Conservation (phyloP, 176 grass and related monocot genomes). For the Alopecurus myosuroides region DNA sequence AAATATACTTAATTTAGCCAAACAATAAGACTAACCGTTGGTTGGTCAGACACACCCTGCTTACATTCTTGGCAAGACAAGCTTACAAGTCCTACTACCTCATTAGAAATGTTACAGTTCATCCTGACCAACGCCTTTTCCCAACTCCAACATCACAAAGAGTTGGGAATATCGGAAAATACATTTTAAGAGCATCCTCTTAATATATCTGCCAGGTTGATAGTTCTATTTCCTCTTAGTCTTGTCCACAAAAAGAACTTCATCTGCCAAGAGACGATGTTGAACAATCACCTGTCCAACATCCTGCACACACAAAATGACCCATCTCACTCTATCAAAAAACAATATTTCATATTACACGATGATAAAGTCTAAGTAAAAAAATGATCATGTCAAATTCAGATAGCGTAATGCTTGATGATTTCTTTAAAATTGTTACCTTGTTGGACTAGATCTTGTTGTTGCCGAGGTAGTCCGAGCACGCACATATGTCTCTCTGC, state of each 20-base stretch:
- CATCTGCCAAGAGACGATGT: slow-evolving; percentile 82
- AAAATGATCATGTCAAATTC: not conserved
- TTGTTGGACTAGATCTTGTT: slow-evolving; percentile 97
- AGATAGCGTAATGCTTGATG: not conserved
- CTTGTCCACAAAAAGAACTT: slow-evolving; percentile 72
- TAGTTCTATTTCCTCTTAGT: slow-evolving; percentile 31
- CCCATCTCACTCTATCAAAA: not conserved
- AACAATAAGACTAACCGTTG: no score
- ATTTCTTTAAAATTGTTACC: slow-evolving; percentile 23
- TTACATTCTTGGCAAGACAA: slow-evolving; percentile 12
- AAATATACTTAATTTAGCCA: no score
- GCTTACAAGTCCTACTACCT: slow-evolving; percentile 27
- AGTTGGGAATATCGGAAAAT: slow-evolving; percentile 19
- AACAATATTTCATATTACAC: no score
- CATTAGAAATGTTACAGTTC: slow-evolving; percentile 15
- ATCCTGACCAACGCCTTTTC: slow-evolving; percentile 16
- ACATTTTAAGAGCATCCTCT: not conserved
- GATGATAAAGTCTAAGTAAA: no score
- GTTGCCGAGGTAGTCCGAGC: slow-evolving; percentile 41
- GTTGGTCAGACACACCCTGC: slow-evolving; percentile 18
- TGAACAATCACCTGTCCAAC: slow-evolving; percentile 90
- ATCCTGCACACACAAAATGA: slow-evolving; percentile 35
- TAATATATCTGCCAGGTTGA: not conserved
- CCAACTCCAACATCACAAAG: slow-evolving; percentile 20
- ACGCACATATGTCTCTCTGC: no score